Conservation (phyloP, 108 stramenopile genomes). For the Hondaea fermentalgiana region DNA sequence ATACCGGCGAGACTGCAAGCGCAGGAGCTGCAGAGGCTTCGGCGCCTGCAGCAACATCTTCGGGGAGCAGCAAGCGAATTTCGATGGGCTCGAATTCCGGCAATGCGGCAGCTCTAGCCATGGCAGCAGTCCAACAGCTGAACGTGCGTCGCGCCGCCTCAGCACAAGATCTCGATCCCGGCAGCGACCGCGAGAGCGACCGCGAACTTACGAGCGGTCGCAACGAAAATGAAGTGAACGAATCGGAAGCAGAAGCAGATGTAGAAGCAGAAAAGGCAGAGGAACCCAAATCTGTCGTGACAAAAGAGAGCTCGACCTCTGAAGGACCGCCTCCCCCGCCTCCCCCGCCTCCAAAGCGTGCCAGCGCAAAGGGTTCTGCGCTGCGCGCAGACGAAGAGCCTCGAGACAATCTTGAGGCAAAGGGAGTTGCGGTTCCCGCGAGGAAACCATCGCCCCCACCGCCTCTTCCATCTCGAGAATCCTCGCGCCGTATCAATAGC, state of each 20-base stretch:
- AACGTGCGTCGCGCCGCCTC: neutral
- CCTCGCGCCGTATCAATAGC: neutral
- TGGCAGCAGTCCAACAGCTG: neutral
- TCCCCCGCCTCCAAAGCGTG: neutral
- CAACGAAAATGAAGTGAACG: too few relatives aligned
- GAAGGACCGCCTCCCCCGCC: neutral
- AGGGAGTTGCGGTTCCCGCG: neutral
- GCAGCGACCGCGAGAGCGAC: neutral
- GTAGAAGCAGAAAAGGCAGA: neutral
- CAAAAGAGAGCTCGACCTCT: neutral
- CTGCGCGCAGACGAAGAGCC: too few relatives aligned
- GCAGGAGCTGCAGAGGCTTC: neutral
- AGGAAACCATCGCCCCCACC: neutral
- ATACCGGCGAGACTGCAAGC: neutral
- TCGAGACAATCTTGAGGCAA: too few relatives aligned
- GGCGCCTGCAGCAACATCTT: neutral
- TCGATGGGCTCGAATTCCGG: neutral
- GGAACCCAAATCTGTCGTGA: neutral
- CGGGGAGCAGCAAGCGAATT: neutral
- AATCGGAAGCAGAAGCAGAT: too few relatives aligned
- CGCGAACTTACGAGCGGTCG: neutral
- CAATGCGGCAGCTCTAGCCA: neutral
- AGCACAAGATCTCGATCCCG: neutral
- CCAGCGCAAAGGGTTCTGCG: neutral
- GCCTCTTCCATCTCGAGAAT: neutral